These are phyloP conservation scores for Xylaria venustula DNA, from an alignment of 495 filamentous ascomycete genomes.

Conservation along the genomic window DNA sequence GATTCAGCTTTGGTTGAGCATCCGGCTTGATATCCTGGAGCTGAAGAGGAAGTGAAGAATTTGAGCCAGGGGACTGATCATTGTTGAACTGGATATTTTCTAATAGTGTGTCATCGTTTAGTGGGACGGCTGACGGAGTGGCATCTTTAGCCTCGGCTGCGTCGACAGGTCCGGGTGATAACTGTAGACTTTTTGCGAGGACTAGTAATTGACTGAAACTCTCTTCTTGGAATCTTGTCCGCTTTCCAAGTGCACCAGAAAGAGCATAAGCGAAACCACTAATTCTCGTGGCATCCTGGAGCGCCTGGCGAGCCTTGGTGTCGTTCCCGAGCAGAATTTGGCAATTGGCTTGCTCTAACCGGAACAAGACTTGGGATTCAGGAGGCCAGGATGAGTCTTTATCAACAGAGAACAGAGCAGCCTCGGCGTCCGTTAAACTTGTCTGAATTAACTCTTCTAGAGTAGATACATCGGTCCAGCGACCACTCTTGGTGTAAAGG, in stretches of 20 bases:
- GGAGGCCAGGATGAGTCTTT: conserved; percentile 27
- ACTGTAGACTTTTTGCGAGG: conserved; percentile 68
- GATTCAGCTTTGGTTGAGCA: conserved; percentile 76
- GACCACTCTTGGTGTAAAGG: conserved; percentile 39
- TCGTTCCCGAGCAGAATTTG: conserved; percentile 86
- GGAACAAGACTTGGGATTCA: conserved; percentile 58
- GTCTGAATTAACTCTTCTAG: conserved; percentile 49
- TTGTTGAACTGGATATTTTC: conserved; percentile 80
- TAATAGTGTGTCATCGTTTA: conserved; percentile 92
- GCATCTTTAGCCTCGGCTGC: conserved; percentile 13
- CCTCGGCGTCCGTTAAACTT: conserved; percentile 20
- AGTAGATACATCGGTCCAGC: conserved; percentile 49
- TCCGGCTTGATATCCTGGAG: conserved; percentile 67
- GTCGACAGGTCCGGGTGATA: neutral
- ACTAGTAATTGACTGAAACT: conserved; percentile 91
- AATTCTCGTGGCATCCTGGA: conserved; percentile 60
- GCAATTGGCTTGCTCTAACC: conserved; percentile 79
- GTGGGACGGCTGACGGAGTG: conserved; percentile 63
- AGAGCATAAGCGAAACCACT: conserved; percentile 78
- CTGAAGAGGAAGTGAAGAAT: conserved; percentile 52
- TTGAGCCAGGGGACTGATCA: conserved; percentile 35
- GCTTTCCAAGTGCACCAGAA: conserved; percentile 82
- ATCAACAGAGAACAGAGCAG: conserved; percentile 30
- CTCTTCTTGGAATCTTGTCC: conserved; percentile 88
- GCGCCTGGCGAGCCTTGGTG: conserved; percentile 65